Evolutionary conservation across 1,284 basidiomycete species (phyloP), one percentile per base, ranked within the genome.

Genomic region (Rhizopogon hawkerae): DNA sequence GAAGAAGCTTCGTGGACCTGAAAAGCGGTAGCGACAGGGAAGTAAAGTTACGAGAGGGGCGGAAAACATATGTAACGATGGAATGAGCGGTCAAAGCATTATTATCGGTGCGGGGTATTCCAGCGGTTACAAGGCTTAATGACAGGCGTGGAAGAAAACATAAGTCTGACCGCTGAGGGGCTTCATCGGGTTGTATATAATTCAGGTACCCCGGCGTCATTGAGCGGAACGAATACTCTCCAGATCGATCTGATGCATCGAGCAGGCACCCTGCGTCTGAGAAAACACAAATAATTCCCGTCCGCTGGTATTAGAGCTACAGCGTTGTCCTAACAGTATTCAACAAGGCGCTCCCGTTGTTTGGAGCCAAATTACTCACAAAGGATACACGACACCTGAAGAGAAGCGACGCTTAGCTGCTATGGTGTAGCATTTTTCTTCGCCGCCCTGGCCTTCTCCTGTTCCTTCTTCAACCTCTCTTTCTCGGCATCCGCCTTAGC

Each of bases 401-500:
- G 29, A 33, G 41, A 42, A 42, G 16, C 16, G 18, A 24, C 31
- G 18, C 14, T 18, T 29, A 31, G 26, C 24, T 49, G 51, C 53
- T 58, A 64, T 60, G 61, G 65, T 53, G 62, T 62, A 14, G 50
- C 56, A 26, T 57, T 61, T 63, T 71, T 73, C 63, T 70, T 73
- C 56, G 65, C 65, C 18, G 61, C 60, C 59, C 69, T 70, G 46
- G 54, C 50, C 33, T 69, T 66, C 54, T 74, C 74, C 54, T 71
- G 74, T 58, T 74, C 73, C 56, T 72, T 77, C 63, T 76, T 73
- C 18, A 64, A 61, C 48, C 71, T 72, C 56, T 85, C 82, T 67
- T 83, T 83, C 49, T 71, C 76, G 2, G 75, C 79, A 44, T 88
- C 84, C 35, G 64, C 78, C 59, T 85, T 84, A n/a, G 88, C 90